Evolutionary conservation across 768 basidiomycete species (phyloP), one percentile per base, ranked within the genome.

Genomic region (Imleria badia): DNA sequence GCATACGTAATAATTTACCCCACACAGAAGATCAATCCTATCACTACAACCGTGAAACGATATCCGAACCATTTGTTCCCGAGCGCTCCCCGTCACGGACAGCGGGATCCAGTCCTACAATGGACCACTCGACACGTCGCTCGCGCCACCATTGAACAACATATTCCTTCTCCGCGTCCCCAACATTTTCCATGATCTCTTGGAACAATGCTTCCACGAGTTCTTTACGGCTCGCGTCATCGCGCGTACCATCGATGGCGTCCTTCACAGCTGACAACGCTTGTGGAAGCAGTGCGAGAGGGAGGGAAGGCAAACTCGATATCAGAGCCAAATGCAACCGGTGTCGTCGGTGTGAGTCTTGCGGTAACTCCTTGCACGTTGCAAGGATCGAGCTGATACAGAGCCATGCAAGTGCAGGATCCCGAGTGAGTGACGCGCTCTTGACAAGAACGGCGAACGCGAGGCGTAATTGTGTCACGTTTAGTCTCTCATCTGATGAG

Each of bases 111-210:
- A 40, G 34, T 11, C 42, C 46, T 22, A 20, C 41, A 31, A 17
- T 26, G 2, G 58, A 56, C 71, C 70, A 72, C 31, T 66, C 61
- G 14, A 26, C 34, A 4, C 59, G 55, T 43, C 81, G 72, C 51
- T 79, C 76, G 65, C 83, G 78, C 90, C 90, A 92, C 90, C 90
- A 92, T 42, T 70, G 73, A 70, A 91, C 78, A 39, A 72, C 82
- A 56, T 76, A 76, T 64, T 81, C 83, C 72, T 86, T 89, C 73
- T 87, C 86, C 40, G 75, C 74, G 65, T 91, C 87, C 14, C 85
- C 87, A 3, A 86, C 79, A 40, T 75, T 77, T 64, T 83, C 81
- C 61, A 81, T 69, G 33, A 92, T 78, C 68, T 89, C 86, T 39
- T 71, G 74, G 69, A 86, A 86, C 41, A 88, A 65, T 7, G 81